Percentiles rank a stretch among this genome's conserved stretches.
phyloP scores from a whole-genome alignment of 1,284 basidiomycete genomes.

The Farysia itapuensis region DNA sequence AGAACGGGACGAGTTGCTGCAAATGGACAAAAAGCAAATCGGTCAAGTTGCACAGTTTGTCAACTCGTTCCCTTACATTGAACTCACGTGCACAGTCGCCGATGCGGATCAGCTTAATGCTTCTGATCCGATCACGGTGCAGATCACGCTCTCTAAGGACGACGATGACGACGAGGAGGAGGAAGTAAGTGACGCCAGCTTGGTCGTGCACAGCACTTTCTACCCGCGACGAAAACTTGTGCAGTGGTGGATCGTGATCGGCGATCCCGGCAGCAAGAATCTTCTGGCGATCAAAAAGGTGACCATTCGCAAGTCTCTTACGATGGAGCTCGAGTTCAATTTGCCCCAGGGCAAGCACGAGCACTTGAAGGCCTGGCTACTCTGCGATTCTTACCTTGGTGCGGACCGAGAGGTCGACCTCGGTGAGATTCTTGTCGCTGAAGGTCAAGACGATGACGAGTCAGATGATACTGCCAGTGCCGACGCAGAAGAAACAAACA shows the following conservation, averaged over 20 bases:
- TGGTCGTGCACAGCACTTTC: conserved; percentile 80
- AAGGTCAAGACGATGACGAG: conserved; percentile 46
- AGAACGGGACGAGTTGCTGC: conserved; percentile 70
- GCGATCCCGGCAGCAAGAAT: conserved; percentile 71
- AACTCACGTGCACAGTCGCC: conserved; percentile 75
- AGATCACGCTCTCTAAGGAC: conserved; percentile 80
- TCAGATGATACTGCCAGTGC: conserved; percentile 40
- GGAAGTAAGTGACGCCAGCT: conserved; percentile 70
- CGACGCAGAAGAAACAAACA: conserved; percentile 23
- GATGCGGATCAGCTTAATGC: conserved; percentile 64
- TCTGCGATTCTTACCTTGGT: conserved; percentile 78
- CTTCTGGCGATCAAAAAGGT: conserved; percentile 93
- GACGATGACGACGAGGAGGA: conserved; percentile 64
- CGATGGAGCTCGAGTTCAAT: conserved; percentile 84
- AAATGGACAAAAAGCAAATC: conserved; percentile 76
- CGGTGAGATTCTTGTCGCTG: conserved; percentile 39
- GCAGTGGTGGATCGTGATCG: conserved; percentile 96
- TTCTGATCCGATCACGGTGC: conserved; percentile 78
- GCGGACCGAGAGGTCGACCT: conserved; percentile 54
- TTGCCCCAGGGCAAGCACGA: conserved; percentile 72
- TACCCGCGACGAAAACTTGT: conserved; percentile 88
- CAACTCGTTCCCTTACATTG: conserved; percentile 65
- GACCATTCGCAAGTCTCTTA: conserved; percentile 71
- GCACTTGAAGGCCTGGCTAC: conserved; percentile 80
- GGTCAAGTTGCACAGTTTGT: conserved; percentile 68